Evolutionary conservation across 495 filamentous ascomycete species (phyloP).

Genomic region (Platismatia glauca): DNA sequence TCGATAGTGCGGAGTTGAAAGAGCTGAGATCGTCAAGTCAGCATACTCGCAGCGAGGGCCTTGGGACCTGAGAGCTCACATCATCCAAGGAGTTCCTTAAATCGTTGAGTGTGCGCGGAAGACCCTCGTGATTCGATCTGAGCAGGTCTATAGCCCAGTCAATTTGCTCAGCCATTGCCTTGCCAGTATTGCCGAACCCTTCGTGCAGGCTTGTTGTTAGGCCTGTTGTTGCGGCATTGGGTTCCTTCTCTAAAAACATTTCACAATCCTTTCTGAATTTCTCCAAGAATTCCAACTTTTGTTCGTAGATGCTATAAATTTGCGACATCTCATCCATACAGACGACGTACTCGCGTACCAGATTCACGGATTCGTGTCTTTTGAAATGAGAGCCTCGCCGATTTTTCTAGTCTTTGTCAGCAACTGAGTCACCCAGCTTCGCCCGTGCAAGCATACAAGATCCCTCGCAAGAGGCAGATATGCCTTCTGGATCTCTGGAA

Average conservation of each 20-base stretch:
- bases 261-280: not conserved
- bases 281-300: slow-evolving; percentile 12
- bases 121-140: too few species aligned
- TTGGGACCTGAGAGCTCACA: too few species aligned
- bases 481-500: slow-evolving; percentile 9
- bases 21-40: not conserved
- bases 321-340: slow-evolving; percentile 18
- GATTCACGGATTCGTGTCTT: slow-evolving; percentile 14
- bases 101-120: too few species aligned
- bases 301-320: slow-evolving; percentile 12
- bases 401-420: not conserved
- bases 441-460: slow-evolving; percentile 5
- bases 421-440: too few species aligned
- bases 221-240: too few species aligned
- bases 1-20: slow-evolving; percentile 11
- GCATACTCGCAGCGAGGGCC: too few species aligned
- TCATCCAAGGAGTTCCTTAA: too few species aligned
- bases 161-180: too few species aligned
- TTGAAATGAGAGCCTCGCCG: slow-evolving; percentile 1
- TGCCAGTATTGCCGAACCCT: too few species aligned
- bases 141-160: too few species aligned
- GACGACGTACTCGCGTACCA: slow-evolving; percentile 11
- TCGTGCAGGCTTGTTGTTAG: too few species aligned
- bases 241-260: too few species aligned
- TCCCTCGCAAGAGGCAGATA: slow-evolving; percentile 11